A percentile compares a stretch with the other conserved stretches of the same genome.
These are phyloP conservation scores for Zygosaccharomyces lentus DNA, from an alignment of 805 yeast genomes.

Conservation along the genomic window DNA sequence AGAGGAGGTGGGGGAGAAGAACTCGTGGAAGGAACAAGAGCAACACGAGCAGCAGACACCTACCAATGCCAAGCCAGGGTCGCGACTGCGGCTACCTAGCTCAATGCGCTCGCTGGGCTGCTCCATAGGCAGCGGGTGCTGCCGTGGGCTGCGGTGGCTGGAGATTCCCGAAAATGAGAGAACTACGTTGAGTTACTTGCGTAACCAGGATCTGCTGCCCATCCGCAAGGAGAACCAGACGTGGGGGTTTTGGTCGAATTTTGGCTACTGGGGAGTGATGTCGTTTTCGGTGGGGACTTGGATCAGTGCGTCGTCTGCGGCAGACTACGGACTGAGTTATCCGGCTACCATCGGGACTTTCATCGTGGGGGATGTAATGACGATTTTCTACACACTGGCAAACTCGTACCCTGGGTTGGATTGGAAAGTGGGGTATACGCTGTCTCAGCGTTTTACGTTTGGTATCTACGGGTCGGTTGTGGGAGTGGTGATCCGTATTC, in stretches of 20 bases:
- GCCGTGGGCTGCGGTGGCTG: constrained; percentile 16
- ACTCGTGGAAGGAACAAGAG: background rate
- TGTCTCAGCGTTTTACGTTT: constrained; percentile 44
- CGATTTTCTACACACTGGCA: constrained; percentile 41
- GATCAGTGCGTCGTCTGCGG: constrained; percentile 43
- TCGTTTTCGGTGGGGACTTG: constrained; percentile 45
- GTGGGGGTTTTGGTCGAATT: constrained; percentile 41
- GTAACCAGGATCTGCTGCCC: constrained; percentile 36
- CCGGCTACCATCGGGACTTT: constrained; percentile 44
- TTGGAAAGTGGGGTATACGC: constrained; percentile 47
- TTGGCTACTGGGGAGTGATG: constrained; percentile 44
- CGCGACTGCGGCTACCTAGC: background rate
- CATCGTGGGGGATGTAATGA: constrained; percentile 45
- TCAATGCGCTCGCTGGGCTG: background rate
- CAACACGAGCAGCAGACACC: background rate
- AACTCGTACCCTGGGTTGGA: constrained; percentile 47
- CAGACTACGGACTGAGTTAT: constrained; percentile 43
- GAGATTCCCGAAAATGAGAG: constrained; percentile 35
- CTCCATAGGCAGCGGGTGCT: background rate
- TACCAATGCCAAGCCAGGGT: background rate
- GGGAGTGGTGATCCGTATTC: constrained; percentile 41
- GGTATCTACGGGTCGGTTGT: constrained; percentile 44
- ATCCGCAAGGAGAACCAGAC: constrained; percentile 29
- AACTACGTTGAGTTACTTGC: constrained; percentile 29
- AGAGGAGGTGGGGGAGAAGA: background rate